Evolutionary conservation across 352 stramenopile species (phyloP), one percentile per base, ranked within the genome.

Genomic region (Phytophthora sansomeana): DNA sequence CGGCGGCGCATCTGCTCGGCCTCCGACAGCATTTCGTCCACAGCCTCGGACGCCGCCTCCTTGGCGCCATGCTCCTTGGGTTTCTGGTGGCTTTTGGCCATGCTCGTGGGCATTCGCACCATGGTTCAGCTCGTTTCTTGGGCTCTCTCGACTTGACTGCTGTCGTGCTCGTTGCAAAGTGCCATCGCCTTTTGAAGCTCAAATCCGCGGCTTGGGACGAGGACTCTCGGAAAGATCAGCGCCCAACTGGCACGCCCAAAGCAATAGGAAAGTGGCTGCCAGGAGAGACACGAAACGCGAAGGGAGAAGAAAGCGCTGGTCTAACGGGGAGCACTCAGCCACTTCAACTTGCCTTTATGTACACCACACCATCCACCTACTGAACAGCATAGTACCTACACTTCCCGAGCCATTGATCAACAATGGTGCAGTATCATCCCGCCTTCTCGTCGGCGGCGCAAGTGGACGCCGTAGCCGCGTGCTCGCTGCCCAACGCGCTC

Each of bases 391-490:
- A n/a, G 7, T 16, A n/a, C 13, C n/a, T 8, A 7, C n/a, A 44
- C 16, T 9, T 2, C 39, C 6, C 24, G 19, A 53, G 43, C 41
- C 43, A 46, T 11, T 46, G 38, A 36, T n/a, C n/a, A 32, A 36
- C 21, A n/a, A 72, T 67, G 59, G 14, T 49, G 39, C 48, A 54
- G 47, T n/a, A n/a, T n/a, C 66, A 75, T 14, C 55, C 42, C 2
- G 63, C 67, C 30, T 75, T 69, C 64, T 39, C 60, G n/a, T 69
- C 75, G 19, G 47, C 57, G 7, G 67, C 70, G 38, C 78, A 86
- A 24, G 74, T 89, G 33, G 80, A 89, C 52, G 76, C 78, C 38
- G 38, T 89, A 2, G 80, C 78, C 28, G 71, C 63, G 30, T 77
- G 63, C 21, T 54, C 58, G 21, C 56, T 77, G 56, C 58, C 69